Percentiles rank a stretch among this genome's conserved stretches.
Conservation (phyloP, 495 filamentous ascomycete genomes). For the Ascodesmis nigricans region DNA sequence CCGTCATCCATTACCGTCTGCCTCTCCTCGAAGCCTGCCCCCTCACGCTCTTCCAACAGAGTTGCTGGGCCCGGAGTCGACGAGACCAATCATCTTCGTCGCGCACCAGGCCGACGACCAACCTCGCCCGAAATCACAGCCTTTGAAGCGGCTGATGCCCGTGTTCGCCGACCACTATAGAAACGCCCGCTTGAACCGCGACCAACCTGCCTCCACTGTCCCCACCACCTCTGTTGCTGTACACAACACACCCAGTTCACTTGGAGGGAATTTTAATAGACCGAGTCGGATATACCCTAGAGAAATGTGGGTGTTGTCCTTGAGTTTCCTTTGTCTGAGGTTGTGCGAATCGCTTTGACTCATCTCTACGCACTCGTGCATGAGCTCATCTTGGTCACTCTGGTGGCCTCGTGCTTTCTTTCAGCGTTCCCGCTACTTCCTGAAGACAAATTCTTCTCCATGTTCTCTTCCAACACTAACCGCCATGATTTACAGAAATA, state of each 20-base stretch:
- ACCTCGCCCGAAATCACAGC: no score
- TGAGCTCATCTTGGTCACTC: conserved; percentile 2
- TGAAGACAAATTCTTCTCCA: conserved; percentile 1
- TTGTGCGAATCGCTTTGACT: conserved; percentile 2
- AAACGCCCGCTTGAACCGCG: conserved; percentile 19
- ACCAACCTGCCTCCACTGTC: conserved; percentile 9
- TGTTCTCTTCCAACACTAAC: not conserved
- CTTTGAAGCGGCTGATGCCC: no score
- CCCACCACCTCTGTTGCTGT: conserved; percentile 9
- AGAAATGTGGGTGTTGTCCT: conserved; percentile 15
- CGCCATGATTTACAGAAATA: conserved; percentile 11
- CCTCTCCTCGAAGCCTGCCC: no score
- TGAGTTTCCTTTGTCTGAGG: not conserved
- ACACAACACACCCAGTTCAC: conserved; percentile 6
- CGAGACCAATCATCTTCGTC: no score
- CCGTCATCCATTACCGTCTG: no score
- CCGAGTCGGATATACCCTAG: conserved; percentile 20
- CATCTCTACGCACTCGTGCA: not conserved
- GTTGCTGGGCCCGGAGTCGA: no score
- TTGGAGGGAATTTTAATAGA: conserved; percentile 14
- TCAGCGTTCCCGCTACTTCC: not conserved
- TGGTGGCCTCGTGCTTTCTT: not conserved
- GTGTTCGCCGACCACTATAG: conserved; percentile 18
- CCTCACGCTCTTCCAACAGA: no score
- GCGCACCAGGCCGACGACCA: no score